Evolutionary conservation across 108 stramenopile species (phyloP).

Genomic region (Pelagomonas calceolata): DNA sequence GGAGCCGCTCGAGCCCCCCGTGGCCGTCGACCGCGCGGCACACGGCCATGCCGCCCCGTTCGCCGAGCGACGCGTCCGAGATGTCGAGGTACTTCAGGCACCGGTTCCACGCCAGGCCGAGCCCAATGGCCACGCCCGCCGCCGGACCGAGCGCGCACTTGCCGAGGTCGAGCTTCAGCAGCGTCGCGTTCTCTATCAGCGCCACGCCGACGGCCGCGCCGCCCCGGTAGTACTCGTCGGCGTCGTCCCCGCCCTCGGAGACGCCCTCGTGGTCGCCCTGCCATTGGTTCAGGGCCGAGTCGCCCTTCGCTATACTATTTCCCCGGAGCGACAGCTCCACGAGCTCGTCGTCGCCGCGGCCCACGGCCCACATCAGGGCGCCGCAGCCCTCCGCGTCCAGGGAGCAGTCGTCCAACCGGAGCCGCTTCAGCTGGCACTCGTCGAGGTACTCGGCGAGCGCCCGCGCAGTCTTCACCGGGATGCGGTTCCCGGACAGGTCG

Average conservation of each 20-base stretch:
- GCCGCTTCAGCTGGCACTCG: background rate
- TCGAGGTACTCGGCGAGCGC: background rate
- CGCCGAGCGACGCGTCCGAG: background rate
- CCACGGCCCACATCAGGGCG: background rate
- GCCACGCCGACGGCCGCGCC: background rate
- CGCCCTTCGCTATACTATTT: too few species aligned
- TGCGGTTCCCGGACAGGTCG: background rate
- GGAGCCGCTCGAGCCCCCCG: background rate
- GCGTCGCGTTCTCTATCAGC: background rate
- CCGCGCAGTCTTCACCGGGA: background rate
- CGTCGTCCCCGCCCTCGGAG: too few species aligned
- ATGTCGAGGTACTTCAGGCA: background rate
- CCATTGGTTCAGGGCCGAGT: too few species aligned
- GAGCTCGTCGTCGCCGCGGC: too few species aligned
- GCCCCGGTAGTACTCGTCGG: too few species aligned
- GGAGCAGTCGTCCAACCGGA: background rate
- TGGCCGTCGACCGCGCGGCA: background rate
- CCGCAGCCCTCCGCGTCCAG: background rate
- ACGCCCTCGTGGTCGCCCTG: too few species aligned
- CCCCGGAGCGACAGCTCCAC: too few species aligned
- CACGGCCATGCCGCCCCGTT: background rate
- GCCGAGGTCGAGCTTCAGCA: background rate
- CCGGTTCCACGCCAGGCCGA: background rate
- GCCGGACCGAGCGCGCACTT: background rate
- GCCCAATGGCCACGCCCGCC: background rate